A percentile compares a stretch with the other conserved stretches of the same genome.
phyloP scores from a whole-genome alignment of 148 eudicot species.

The Rhododendron molle region DNA sequence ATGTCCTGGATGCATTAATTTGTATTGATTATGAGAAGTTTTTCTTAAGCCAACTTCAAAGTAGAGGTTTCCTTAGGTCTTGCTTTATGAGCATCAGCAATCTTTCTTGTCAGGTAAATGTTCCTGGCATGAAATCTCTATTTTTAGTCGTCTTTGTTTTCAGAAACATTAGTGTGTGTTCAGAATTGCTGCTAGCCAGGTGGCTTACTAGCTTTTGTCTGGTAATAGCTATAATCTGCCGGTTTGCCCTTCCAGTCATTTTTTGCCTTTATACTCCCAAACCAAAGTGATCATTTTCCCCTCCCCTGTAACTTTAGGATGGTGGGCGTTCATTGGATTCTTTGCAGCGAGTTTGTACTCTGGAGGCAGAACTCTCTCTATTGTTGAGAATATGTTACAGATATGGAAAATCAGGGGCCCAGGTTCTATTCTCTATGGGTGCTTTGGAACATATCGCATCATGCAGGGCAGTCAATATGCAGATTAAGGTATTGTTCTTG shows the following conservation, averaged over 20 bases:
- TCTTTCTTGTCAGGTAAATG: slow-evolving; percentile 65
- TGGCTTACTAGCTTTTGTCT: not conserved
- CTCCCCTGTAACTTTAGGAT: slow-evolving; percentile 38
- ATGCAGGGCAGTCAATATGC: slow-evolving; percentile 76
- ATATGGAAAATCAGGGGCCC: slow-evolving; percentile 87
- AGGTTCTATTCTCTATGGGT: slow-evolving; percentile 83
- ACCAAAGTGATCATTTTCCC: not conserved
- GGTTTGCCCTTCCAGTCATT: not conserved
- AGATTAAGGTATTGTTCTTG: slow-evolving; percentile 50
- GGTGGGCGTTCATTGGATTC: slow-evolving; percentile 69
- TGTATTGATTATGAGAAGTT: slow-evolving; percentile 90
- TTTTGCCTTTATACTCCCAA: not conserved
- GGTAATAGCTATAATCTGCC: not conserved
- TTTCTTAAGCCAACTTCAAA: slow-evolving; percentile 88
- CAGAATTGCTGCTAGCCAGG: not conserved
- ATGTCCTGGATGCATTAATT: slow-evolving; percentile 79
- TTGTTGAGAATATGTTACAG: slow-evolving; percentile 77
- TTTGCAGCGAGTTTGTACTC: slow-evolving; percentile 78
- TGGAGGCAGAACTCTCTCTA: slow-evolving; percentile 90
- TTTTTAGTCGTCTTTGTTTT: not conserved
- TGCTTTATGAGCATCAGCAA: slow-evolving; percentile 85
- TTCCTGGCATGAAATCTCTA: not conserved
- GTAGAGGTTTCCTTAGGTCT: slow-evolving; percentile 93
- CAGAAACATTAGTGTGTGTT: not conserved
- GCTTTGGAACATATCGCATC: slow-evolving; percentile 74